These are phyloP conservation scores for Pogostemon cablin DNA, from an alignment of 257 asterid genomes.

Conservation along the genomic window DNA sequence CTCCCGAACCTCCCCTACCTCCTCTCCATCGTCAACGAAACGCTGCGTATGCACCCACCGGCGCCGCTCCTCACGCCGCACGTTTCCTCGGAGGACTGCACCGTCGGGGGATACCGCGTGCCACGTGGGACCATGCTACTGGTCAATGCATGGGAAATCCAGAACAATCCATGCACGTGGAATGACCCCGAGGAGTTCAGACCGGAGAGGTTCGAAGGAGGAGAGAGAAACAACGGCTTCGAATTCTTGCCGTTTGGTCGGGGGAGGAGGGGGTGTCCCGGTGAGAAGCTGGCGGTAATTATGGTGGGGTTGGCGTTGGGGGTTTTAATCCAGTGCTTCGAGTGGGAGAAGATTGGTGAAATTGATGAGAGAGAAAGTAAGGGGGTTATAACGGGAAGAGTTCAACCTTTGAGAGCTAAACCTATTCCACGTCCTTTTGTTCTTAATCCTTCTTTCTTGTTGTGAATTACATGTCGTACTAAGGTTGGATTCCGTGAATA, in stretches of 20 bases:
- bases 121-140: constrained; percentile 43
- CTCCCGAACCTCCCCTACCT: constrained; percentile 39
- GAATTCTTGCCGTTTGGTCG: constrained; percentile 39
- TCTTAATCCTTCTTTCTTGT: constrained; percentile 19
- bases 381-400: constrained; percentile 37
- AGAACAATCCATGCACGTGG: constrained; percentile 33
- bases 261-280: constrained; percentile 53
- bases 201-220: constrained; percentile 40
- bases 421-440: constrained; percentile 36
- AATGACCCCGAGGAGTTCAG: constrained; percentile 31
- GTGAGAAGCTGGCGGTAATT: constrained; percentile 37
- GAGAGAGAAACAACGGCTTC: constrained; percentile 23
- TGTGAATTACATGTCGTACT: neutral
- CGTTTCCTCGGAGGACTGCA: constrained; percentile 36
- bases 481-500: neutral
- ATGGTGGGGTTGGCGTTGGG: constrained; percentile 45
- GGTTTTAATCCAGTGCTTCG: constrained; percentile 44
- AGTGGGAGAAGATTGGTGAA: constrained; percentile 39
- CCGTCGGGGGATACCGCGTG: constrained; percentile 29
- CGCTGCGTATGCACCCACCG: constrained; percentile 44
- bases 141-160: constrained; percentile 46
- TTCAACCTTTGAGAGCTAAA: constrained; percentile 39
- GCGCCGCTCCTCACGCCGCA: constrained; percentile 45
- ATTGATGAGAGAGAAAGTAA: constrained; percentile 40
- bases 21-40: constrained; percentile 39